phyloP scores from a whole-genome alignment of 768 basidiomycete genomes.

The Nidula microcarpa region DNA sequence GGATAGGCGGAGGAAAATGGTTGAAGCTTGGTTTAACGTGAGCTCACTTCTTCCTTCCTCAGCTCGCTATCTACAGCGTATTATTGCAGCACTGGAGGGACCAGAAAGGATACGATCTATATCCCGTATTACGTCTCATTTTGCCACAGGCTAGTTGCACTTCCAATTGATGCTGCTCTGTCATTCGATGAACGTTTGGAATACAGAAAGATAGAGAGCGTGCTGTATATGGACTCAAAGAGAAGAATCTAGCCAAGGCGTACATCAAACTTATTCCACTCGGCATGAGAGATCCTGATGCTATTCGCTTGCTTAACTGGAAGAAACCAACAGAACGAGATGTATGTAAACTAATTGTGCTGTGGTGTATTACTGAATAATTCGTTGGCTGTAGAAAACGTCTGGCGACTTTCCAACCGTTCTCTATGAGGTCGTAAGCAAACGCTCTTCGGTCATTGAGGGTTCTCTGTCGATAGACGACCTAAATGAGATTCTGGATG shows the following conservation, averaged over 20 bases:
- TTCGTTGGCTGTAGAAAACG: conserved; percentile 39
- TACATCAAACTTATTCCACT: conserved; percentile 90
- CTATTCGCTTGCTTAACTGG: conserved; percentile 85
- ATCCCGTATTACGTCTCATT: conserved; percentile 84
- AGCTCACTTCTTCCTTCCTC: conserved; percentile 17
- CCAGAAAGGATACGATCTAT: conserved; percentile 84
- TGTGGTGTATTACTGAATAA: not conserved
- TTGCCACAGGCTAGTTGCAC: conserved; percentile 68
- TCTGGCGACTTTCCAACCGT: conserved; percentile 90
- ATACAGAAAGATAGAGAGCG: conserved; percentile 90
- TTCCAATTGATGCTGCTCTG: not conserved
- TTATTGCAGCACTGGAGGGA: conserved; percentile 73
- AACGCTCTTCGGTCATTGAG: conserved; percentile 76
- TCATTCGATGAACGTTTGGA: not conserved
- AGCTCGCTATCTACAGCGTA: conserved; percentile 4
- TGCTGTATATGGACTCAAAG: conserved; percentile 90
- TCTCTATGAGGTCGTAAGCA: conserved; percentile 81
- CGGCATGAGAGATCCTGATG: conserved; percentile 74
- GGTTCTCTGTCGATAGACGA: conserved; percentile 79
- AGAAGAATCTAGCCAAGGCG: conserved; percentile 88
- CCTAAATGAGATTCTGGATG: conserved; percentile 77
- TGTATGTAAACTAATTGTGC: conserved; percentile 35
- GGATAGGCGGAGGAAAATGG: conserved; percentile 64
- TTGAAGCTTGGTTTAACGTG: conserved; percentile 83
- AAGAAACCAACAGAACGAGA: conserved; percentile 72